Base-by-base conservation (phyloP, 2,329 filamentous ascomycete genomes). In the Cadophora luteo-olivacea region DNA sequence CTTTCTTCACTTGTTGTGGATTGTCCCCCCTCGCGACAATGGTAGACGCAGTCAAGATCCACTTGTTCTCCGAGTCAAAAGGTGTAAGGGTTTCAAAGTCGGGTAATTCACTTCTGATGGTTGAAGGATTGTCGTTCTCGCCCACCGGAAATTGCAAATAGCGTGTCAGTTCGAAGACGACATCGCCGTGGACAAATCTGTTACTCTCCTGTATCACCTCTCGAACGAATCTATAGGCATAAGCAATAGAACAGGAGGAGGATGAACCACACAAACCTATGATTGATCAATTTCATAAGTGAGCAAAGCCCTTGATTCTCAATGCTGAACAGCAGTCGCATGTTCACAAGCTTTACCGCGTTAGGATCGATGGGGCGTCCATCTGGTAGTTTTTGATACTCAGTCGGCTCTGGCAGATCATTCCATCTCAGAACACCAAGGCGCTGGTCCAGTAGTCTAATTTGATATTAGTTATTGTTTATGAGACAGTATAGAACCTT, bases 391-490 rank as follows among this genome's bases (percentile, higher is more conserved):
- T 62, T 63, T 0, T 51, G 33, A 14, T n/a, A 48, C 66, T 60
- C 70, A 24, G 68, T 70, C 19, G 87, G 87, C 69, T 90, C 88
- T 0, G 88, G 88, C 14, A 89, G 81, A 71, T 90, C 88, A 6
- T 81, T 84, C 86, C 87, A 91, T 55, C 84, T 80, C 67, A 90
- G 76, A 3, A 84, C 82, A 22, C 85, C 86, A 0, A 79, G 79
- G 0, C 78, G 75, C 6, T 78, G 73, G 68, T 86, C 82, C 51
- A 84, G 80, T 49, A 84, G 64, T 19, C 71, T 66, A 16, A 64
- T 33, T 22, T 7, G 22, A 72, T 72, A n/a, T 63, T 16, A 67
- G 33, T 19, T 7, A 2, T 22, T 49, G n/a, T 49, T 8, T n/a
- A 5, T 55, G 14, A 3, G 25, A 9, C 51, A 14, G 12, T 49